Evolutionary conservation across 768 basidiomycete genomes (phyloP), one percentile per base, ranked within the genome.

Genomic region (Chiua virens): DNA sequence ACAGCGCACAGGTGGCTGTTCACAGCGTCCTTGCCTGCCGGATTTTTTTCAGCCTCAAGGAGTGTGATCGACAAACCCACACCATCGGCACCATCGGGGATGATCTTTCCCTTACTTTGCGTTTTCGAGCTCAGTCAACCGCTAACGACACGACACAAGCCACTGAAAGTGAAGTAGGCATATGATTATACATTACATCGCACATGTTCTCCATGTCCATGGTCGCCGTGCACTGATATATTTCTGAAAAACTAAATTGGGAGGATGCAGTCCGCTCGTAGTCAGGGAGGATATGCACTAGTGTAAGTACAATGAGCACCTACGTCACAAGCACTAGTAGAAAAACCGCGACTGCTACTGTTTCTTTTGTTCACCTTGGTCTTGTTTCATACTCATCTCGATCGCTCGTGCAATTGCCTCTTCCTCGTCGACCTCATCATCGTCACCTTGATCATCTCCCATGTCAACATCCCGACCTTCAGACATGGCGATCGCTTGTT

Each of bases 351-450:
- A 45, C 25, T 51, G 30, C 49, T 58, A 63, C 63, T 66, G 59
- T 43, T 67, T 70, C 23, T 71, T 70, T 61, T 79, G 74, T 44
- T 70, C 68, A 56, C 73, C 68, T 52, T 81, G 75, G 52, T 80
- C 75, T 42, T 76, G 76, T 64, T 85, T 79, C 89, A 96, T 87
- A 64, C 93, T 96, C 92, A 96, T 92, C 68, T 83, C 85, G 59
- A 97, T 98, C 14, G 96, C 97, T 41, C 83, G 76, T 41, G 86
- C 83, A 65, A 98, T 98, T 28, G 87, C 94, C 47, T 86, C 93
- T 58, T 97, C 95, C 62, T 95, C 92, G 53, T 82, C 81, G 62
- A 85, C 75, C 46, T 83, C 85, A 5, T 88, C 90, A 4, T 87
- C 90, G 2, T 80, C 80, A 34, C 74, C 82, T 1, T 74, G 79